These are phyloP conservation scores for Eucalyptus caleyi DNA, from an alignment of 345 rosid species.

Conservation along the genomic window DNA sequence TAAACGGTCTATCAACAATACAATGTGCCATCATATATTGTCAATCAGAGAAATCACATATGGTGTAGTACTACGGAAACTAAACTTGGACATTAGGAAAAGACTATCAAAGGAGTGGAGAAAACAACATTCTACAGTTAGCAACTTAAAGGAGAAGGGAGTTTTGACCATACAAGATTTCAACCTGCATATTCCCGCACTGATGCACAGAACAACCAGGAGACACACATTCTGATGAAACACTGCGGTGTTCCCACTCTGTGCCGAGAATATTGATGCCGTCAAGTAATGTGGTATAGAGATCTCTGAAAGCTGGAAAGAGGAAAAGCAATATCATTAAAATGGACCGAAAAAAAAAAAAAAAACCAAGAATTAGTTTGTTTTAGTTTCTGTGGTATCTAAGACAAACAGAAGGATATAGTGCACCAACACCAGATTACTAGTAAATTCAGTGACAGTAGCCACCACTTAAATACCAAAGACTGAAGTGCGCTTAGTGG, in stretches of 20 bases:
- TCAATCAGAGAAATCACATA: not conserved
- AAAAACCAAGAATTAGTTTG: not conserved
- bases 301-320: slow-evolving; percentile 75
- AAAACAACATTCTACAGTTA: not conserved
- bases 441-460: not conserved
- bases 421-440: not conserved
- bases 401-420: not conserved
- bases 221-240: slow-evolving; percentile 64
- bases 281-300: slow-evolving; percentile 87
- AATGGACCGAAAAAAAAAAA: not conserved
- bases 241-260: slow-evolving; percentile 54
- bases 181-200: slow-evolving; percentile 95
- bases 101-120: not conserved
- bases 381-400: not conserved
- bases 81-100: not conserved
- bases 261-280: slow-evolving; percentile 87
- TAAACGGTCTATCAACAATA: not conserved
- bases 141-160: slow-evolving; percentile 21
- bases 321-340: not conserved
- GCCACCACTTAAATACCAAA: not conserved
- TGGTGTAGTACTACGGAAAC: not conserved
- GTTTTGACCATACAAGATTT: slow-evolving; percentile 64
- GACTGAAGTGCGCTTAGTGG: not conserved
- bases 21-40: not conserved
- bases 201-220: slow-evolving; percentile 56